Percentiles rank a stretch among this genome's conserved stretches.
Evolutionary conservation across 352 stramenopile genomes (phyloP).

Genomic region (Phytophthora parvispora): DNA sequence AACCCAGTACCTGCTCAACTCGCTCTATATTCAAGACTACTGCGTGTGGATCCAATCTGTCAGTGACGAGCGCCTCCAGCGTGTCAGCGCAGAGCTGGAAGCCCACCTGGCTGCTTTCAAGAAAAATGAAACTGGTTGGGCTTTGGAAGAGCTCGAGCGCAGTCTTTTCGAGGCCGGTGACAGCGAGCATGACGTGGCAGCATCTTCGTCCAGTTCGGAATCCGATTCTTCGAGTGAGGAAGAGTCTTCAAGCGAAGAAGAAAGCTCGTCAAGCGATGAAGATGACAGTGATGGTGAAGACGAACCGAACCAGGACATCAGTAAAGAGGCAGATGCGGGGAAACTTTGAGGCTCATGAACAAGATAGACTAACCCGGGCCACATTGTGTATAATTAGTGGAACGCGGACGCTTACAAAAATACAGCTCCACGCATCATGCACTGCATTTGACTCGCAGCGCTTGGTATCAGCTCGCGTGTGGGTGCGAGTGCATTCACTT

Average conservation of each 20-base stretch:
- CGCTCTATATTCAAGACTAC: slow-evolving; percentile 97
- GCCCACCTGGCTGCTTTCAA: slow-evolving; percentile 46
- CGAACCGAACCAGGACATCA: neutral
- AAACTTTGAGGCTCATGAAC: neutral
- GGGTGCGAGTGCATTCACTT: slow-evolving; percentile 8
- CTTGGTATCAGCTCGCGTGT: neutral
- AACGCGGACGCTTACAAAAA: slow-evolving; percentile 32
- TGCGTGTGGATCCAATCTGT: slow-evolving; percentile 89
- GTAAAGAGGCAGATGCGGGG: neutral
- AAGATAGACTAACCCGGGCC: slow-evolving; percentile 14
- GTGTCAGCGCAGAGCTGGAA: slow-evolving; percentile 47
- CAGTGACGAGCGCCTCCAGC: slow-evolving; percentile 52
- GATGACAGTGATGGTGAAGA: slow-evolving; percentile 13
- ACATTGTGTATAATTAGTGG: slow-evolving; percentile 48
- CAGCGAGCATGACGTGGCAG: slow-evolving; percentile 22
- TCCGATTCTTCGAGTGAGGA: slow-evolving; percentile 45
- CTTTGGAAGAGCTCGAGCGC: slow-evolving; percentile 78
- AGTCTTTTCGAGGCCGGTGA: slow-evolving; percentile 55
- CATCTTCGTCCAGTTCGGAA: slow-evolving; percentile 29
- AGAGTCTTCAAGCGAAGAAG: slow-evolving; percentile 41
- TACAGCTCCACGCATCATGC: slow-evolving; percentile 22
- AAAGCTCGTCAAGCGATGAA: slow-evolving; percentile 20
- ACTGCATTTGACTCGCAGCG: slow-evolving; percentile 15
- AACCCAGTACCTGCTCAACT: slow-evolving; percentile 97
- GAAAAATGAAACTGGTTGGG: slow-evolving; percentile 84